Base-by-base conservation (phyloP, 176 grass and related monocot genomes). In the Panicum miliaceum region DNA sequence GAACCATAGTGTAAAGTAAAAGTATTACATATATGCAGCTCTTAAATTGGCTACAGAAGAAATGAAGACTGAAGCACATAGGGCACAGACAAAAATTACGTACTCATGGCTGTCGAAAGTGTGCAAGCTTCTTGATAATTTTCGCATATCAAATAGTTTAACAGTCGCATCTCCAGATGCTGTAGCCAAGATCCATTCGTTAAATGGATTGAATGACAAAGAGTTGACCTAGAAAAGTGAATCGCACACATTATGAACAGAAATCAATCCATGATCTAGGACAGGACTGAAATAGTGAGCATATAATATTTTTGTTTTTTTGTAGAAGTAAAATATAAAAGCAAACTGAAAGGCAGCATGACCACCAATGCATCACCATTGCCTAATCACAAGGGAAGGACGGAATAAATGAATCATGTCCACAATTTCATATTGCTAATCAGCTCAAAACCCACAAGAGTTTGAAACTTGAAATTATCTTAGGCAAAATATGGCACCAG, bases 161-260 rank as follows among this genome's bases (percentile, higher is more conserved):
- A 99, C 64, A 36, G 87, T 92, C 51, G 86, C 89, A 86, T 99
- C 96, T 38, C 91, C 90, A 53, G 96, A 99, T 80, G 91, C 93
- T 71, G 96, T 94, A 62, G 93, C 91, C 81, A 99, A 84, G 67
- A 99, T 94, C 96, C 96, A 99, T 73, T 96, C 96, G 35, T 94
- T 99, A 74, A 94, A 96, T 64, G 96, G 93, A 84, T 91, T 99
- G 86, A 99, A 99, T 50, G 96, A 96, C 34, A 99, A 45, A 36
- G 96, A 96, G 88, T 99, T 96, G 10, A 94, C 96, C 96, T 99
- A 86, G 22, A 42, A 75, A 78, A 79, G 45, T 3, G 42, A 63
- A 54, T 2, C 0, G 47, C 10, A 1, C 19, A 57, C 12, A 78
- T 72, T 46, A 86, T 65, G 50, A 90, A 81, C 35, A 75, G 63